A percentile compares a stretch with the other conserved stretches of the same genome.
Conservation (phyloP, 1,284 basidiomycete genomes). For the Agaricales sp. region DNA sequence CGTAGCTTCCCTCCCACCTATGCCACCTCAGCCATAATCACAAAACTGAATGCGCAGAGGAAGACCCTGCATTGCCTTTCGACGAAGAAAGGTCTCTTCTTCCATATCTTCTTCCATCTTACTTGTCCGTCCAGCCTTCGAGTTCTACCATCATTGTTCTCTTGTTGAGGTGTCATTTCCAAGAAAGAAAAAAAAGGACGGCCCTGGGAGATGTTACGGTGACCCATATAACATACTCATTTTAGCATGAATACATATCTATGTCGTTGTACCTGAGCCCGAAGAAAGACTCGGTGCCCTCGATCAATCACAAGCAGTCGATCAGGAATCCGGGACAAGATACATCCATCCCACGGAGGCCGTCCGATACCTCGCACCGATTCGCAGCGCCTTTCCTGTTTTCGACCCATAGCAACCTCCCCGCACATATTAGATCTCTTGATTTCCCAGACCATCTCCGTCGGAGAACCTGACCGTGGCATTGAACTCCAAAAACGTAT, state of each 20-base stretch:
- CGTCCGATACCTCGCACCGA: neutral
- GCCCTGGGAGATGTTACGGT: no score
- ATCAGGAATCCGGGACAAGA: neutral
- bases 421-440: no score
- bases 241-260: conserved; percentile 1
- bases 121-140: neutral
- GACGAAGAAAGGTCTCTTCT: no score
- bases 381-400: no score
- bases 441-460: neutral
- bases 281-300: no score
- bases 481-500: no score
- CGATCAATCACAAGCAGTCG: neutral
- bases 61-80: no score
- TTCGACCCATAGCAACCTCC: neutral
- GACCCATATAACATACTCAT: neutral
- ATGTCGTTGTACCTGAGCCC: neutral
- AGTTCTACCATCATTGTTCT: no score
- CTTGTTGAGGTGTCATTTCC: neutral
- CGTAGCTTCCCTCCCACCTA: no score
- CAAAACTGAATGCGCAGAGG: no score
- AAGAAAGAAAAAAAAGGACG: no score
- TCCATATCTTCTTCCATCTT: neutral
- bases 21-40: no score
- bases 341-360: neutral
- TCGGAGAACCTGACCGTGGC: neutral